These are phyloP conservation scores for Fusarium verrucosum DNA, from an alignment of 2,329 filamentous ascomycete species.

Conservation along the genomic window DNA sequence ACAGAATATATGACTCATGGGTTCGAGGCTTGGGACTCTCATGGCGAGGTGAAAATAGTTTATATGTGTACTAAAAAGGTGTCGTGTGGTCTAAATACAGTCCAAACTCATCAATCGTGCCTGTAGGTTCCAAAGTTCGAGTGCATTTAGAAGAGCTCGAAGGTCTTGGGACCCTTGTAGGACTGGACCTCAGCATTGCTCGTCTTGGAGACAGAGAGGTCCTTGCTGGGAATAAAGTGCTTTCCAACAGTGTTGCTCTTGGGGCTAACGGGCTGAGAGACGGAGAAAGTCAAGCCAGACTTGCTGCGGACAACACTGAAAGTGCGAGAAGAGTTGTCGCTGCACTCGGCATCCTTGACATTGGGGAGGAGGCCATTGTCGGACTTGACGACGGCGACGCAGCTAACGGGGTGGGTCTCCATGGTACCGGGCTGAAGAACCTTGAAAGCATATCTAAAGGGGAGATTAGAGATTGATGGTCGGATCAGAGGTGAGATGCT, in stretches of 20 bases:
- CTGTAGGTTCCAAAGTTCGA: neutral
- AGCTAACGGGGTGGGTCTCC: constrained; percentile 40
- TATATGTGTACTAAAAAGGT: neutral
- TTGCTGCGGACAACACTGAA: constrained; percentile 39
- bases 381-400: constrained; percentile 35
- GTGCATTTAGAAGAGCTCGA: neutral
- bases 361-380: constrained; percentile 44
- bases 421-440: constrained; percentile 35
- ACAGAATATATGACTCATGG: no score
- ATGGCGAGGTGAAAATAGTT: constrained; percentile 1
- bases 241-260: constrained; percentile 38
- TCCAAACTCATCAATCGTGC: neutral
- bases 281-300: constrained; percentile 41
- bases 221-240: constrained; percentile 41
- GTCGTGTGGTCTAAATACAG: neutral
- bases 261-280: constrained; percentile 44
- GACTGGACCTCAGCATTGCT: constrained; percentile 42
- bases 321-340: constrained; percentile 44
- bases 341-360: constrained; percentile 44
- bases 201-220: neutral
- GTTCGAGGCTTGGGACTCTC: no score
- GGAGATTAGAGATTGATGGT: neutral
- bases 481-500: fast-evolving
- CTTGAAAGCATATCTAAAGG: constrained; percentile 18
- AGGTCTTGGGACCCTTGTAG: constrained; percentile 44